Base-by-base conservation (phyloP, 495 filamentous ascomycete genomes). In the Echria macrotheca region DNA sequence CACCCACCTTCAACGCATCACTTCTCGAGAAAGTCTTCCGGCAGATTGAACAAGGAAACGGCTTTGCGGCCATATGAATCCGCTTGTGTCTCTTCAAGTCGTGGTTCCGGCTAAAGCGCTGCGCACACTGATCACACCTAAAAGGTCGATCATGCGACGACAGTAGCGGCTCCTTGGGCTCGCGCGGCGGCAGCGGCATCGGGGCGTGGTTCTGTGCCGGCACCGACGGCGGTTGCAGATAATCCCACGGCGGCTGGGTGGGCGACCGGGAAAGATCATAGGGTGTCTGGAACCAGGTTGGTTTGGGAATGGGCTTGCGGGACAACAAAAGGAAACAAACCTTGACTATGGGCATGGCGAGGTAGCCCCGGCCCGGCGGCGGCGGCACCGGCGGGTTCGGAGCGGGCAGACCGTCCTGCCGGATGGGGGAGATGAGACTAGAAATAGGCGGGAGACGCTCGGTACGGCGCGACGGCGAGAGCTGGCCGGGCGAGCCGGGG, bases 11-110 rank as follows among this genome's bases (percentile, higher is more conserved):
- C n/a, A 98, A 74, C 17, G 91, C 91, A 74, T 98, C 91, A 67
- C 96, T 96, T 31, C 91, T 70, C 17, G 88, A 95, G 58, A 98
- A 98, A 65, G 86, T 91, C 79, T 96, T 98, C 35, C 94, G 87
- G 60, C 91, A 98, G 56, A 86, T 83, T n/a, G 72, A 78, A 58
- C 91, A 98, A 1, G 91, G 91, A 65, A 89, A 96, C 0, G 91
- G 91, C 71, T 96, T 96, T 35, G 95, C 86, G 0, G 89, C 86
- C 47, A 96, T 68, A 68, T 98, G 91, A 46, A 98, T 96, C 42
- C 89, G 73, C 67, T 93, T 95, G 60, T 98, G 91, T 44, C 91
- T 80, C 66, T 98, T 98, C 46, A 98, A 71, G 61, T 98, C 93
- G 61, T 98, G 93, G 53, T 98, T 98, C 8, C 91, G 80, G 63